phyloP scores from a whole-genome alignment of 2,329 filamentous ascomycete genomes.

The Alternaria gaisen region DNA sequence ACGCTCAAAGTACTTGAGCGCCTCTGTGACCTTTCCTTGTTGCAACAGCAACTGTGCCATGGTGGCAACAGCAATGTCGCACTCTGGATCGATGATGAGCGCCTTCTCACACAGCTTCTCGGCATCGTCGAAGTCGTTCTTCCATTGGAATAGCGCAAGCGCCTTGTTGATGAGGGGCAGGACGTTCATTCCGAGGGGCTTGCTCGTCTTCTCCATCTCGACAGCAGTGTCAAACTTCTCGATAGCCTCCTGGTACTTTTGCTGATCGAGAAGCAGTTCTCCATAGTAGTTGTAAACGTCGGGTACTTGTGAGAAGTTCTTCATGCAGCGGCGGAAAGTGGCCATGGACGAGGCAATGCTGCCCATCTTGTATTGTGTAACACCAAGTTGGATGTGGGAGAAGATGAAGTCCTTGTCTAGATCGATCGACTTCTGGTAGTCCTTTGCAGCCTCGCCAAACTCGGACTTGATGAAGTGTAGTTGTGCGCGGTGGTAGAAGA shows the following conservation, averaged over 20 bases:
- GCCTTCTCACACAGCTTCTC: constrained; percentile 98
- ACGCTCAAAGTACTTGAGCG: constrained; percentile 95
- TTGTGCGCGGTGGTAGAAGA: constrained; percentile 98
- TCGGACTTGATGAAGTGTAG: constrained; percentile 97
- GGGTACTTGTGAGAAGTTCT: constrained; percentile 96
- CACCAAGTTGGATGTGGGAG: constrained; percentile 98
- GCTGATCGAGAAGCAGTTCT: constrained; percentile 94
- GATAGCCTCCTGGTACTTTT: constrained; percentile 93
- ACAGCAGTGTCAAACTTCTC: constrained; percentile 99
- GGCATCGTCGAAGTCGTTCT: constrained; percentile 92
- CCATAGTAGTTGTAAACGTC: constrained; percentile 99
- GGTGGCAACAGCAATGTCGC: constrained; percentile 97
- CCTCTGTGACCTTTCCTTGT: constrained; percentile 95
- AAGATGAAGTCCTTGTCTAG: constrained; percentile 97
- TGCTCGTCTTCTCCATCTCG: constrained; percentile 95
- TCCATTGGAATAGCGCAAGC: constrained; percentile 96
- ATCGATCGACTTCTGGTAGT: constrained; percentile 99
- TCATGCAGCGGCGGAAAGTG: constrained; percentile 95
- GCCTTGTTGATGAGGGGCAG: constrained; percentile 98
- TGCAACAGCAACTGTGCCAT: constrained; percentile 98
- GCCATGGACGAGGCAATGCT: constrained; percentile 98
- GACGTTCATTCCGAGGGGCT: constrained; percentile 96
- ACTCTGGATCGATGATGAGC: constrained; percentile 96
- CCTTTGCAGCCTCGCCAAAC: constrained; percentile 91
- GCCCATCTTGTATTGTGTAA: constrained; percentile 99